Base-by-base conservation (phyloP, 139 green algal genomes). In the Mychonastes homosphaera region DNA sequence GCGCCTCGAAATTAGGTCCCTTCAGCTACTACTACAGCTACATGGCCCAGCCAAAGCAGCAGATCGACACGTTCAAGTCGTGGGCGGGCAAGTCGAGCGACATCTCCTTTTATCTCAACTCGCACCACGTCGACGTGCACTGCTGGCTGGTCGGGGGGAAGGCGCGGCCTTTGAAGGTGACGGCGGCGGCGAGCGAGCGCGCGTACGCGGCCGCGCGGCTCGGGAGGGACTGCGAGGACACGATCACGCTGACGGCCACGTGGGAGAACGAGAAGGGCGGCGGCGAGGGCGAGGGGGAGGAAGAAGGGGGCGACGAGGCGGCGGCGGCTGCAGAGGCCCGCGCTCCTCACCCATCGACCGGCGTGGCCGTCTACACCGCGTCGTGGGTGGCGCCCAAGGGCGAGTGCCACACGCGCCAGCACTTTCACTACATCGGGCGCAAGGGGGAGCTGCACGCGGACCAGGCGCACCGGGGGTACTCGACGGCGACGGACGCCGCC, bases 71-170 rank as follows among this genome's bases (percentile, higher is more conserved):
- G 41, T 43, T 44, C 27, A 27, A 26, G 39, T 55, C 55, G 1
- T 82, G 75, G 75, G 75, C 75, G 7, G 78, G 78, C 44, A 78
- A 76, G 40, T 72, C 54, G 41, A 74, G 52, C 46, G 80, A 88
- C 66, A 88, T 88, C 53, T 77, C 64, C 32, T 88, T 82, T 61
- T 88, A 88, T 58, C 64, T 88, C 41, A 85, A 86, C 58, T 46
- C 62, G 15, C 80, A 88, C 52, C 80, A 88, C 71, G 77, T 88
- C 19, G 76, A 83, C 56, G 41, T 76, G 6, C 65, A 77, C 69
- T 56, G 53, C 58, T 83, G 76, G 76, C 51, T 53, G 3, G 63
- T 75, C 5, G 62, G 62, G 29, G 16, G 56, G 28, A 58, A 29
- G 39, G 52, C 63, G 8, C 58, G 73, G 9, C 80, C 80, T 2